A percentile compares a stretch with the other conserved stretches of the same genome.
phyloP scores from a whole-genome alignment of 2,329 filamentous ascomycete species.

The Orbilia quercus region DNA sequence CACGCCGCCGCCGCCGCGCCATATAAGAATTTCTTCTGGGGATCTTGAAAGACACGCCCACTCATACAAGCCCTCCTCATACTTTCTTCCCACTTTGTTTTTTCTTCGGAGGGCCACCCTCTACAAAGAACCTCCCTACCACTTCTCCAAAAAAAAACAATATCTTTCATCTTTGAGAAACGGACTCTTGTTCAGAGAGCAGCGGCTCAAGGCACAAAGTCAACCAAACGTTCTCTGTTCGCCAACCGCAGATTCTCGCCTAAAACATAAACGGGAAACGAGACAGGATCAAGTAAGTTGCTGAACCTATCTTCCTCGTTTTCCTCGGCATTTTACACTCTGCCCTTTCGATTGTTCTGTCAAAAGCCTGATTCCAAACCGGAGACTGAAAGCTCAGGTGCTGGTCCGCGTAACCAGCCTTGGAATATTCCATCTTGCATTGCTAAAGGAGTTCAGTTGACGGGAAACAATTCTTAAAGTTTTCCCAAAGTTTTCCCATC shows the following conservation, averaged over 20 bases:
- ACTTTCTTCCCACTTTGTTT: neutral
- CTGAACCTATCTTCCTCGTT: neutral
- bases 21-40: slow-evolving; percentile 24
- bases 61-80: neutral
- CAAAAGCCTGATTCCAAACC: too few species aligned
- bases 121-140: neutral
- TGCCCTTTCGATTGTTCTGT: too few species aligned
- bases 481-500: slow-evolving; percentile 4
- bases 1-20: slow-evolving; percentile 25
- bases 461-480: neutral
- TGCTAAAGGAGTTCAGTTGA: neutral
- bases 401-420: slow-evolving; percentile 1
- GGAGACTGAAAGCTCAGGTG: neutral
- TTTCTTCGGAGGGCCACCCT: neutral
- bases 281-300: slow-evolving; percentile 17
- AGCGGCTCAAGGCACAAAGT: neutral
- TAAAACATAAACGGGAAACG: slow-evolving; percentile 9
- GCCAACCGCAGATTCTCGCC: slow-evolving; percentile 22
- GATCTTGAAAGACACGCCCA: slow-evolving; percentile 28
- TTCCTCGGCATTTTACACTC: neutral
- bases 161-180: neutral
- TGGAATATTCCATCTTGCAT: neutral
- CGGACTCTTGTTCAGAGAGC: neutral
- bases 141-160: neutral
- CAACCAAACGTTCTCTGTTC: neutral